Base-by-base conservation (phyloP, 768 basidiomycete genomes). In the Lentinula sp. region DNA sequence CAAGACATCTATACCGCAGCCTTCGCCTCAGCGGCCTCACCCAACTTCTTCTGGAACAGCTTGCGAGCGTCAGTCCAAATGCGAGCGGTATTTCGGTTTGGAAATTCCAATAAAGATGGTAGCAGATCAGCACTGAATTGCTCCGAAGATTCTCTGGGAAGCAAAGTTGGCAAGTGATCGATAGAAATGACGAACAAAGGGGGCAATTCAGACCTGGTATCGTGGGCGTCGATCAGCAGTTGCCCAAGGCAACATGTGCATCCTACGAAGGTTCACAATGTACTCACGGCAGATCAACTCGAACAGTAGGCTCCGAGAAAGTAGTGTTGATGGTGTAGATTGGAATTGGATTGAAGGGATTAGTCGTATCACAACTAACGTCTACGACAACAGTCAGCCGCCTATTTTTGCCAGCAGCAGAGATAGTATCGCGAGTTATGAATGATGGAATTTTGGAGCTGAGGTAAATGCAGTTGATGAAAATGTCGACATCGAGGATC, bases 381-480 rank as follows among this genome's bases (percentile, higher is more conserved):
- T 99, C 97, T 28, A 98, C 97, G 51, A 98, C 86, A 33, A 95
- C 87, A 23, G 85, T 79, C 62, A 99, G 74, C 60, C 81, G 79
- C 62, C 97, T 81, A 16, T 74, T 66, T 59, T 77, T 74, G 28
- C 95, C 93, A 12, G 90, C 91, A 20, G 80, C 79, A n/a, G 74
- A 74, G 64, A 97, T 88, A 61, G 85, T 84, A 46, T 90, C 84
- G 32, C 76, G 71, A 4, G 86, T 86, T 52, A 97, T 62, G 73
- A 98, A 98, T n/a, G 86, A 77, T 0, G 93, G 93, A 59, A 96
- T 94, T 62, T 79, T 72, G 16, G 87, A 84, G n/a, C 85, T 87
- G 55, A 99, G 87, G 74, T 98, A 98, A 73, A 99, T 99, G 82
- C 97, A 98, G 79, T 99, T 99, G 81, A 98, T 86, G 69, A 99